Evolutionary conservation across 176 grass and related monocot species (phyloP).

Genomic region (Paspalum notatum): DNA sequence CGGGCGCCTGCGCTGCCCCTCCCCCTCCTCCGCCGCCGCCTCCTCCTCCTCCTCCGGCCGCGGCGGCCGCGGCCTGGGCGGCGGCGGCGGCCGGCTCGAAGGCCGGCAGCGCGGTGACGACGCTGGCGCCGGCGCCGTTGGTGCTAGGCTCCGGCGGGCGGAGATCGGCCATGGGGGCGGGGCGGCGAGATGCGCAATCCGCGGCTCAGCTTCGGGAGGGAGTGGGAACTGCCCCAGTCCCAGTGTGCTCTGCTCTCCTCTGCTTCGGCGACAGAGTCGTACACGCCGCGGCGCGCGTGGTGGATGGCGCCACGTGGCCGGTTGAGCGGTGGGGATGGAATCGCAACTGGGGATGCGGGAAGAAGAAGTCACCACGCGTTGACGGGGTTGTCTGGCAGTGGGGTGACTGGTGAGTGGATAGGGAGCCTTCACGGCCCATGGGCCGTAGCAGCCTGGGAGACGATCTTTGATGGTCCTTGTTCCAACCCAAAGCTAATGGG

Average conservation of each 20-base stretch:
- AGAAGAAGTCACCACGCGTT: conserved; percentile 33
- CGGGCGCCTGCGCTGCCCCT: conserved; percentile 11
- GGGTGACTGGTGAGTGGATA: background rate
- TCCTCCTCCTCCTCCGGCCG: background rate
- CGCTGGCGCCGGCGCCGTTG: conserved; percentile 32
- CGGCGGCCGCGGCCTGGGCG: background rate
- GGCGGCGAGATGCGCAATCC: conserved; percentile 56
- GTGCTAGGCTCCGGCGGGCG: conserved; percentile 47
- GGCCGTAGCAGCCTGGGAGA: background rate
- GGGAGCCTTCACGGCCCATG: background rate
- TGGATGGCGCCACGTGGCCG: background rate
- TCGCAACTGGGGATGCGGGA: background rate
- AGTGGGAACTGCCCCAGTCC: background rate
- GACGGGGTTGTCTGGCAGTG: conserved; percentile 28
- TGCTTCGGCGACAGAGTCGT: background rate
- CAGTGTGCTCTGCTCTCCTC: background rate
- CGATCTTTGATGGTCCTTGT: too few relatives aligned
- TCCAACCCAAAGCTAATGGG: background rate
- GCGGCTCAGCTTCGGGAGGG: conserved; percentile 26
- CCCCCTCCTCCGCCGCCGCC: too few relatives aligned
- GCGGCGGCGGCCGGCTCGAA: conserved; percentile 9
- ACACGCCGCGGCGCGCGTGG: background rate
- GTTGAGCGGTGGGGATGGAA: conserved; percentile 17
- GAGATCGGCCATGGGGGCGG: conserved; percentile 64
- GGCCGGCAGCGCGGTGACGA: background rate